These are phyloP conservation scores for Bryum argenteum DNA, from an alignment of 225 moss, liverwort and hornwort genomes.

Conservation along the genomic window DNA sequence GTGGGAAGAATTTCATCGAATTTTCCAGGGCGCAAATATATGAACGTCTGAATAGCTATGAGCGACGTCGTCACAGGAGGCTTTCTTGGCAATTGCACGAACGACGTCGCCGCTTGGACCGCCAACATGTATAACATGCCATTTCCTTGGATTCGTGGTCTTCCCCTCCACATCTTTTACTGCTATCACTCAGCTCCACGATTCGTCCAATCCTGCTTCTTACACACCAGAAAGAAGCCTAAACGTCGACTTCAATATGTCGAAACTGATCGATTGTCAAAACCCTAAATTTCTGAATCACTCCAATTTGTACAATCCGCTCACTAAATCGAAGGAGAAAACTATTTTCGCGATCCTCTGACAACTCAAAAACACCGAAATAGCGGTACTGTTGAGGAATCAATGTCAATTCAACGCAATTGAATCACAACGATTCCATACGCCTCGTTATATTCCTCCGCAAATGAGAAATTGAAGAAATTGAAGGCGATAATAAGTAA, in stretches of 20 bases:
- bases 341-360: not conserved
- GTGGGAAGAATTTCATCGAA: slow-evolving; percentile 70
- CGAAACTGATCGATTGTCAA: not conserved
- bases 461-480: not conserved
- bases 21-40: slow-evolving; percentile 70
- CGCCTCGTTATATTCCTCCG: not conserved
- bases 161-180: slow-evolving; percentile 39
- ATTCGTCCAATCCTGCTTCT: not conserved
- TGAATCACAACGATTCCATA: not conserved
- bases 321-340: not conserved
- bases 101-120: slow-evolving; percentile 70
- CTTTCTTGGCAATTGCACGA: slow-evolving; percentile 76
- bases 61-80: slow-evolving; percentile 82
- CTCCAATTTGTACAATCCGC: not conserved
- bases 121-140: slow-evolving; percentile 88
- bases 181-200: not conserved
- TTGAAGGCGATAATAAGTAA: not conserved
- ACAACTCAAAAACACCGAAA: not conserved
- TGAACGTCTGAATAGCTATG: slow-evolving; percentile 64
- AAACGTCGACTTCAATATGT: not conserved
- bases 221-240: slow-evolving; percentile 1
- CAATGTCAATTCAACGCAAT: not conserved
- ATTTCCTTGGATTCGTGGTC: slow-evolving; percentile 60
- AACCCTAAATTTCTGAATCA: slow-evolving; percentile 30
- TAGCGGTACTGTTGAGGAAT: too few relatives aligned